phyloP scores from a whole-genome alignment of 2,329 filamentous ascomycete species.

The Thermomyces lanuginosus region DNA sequence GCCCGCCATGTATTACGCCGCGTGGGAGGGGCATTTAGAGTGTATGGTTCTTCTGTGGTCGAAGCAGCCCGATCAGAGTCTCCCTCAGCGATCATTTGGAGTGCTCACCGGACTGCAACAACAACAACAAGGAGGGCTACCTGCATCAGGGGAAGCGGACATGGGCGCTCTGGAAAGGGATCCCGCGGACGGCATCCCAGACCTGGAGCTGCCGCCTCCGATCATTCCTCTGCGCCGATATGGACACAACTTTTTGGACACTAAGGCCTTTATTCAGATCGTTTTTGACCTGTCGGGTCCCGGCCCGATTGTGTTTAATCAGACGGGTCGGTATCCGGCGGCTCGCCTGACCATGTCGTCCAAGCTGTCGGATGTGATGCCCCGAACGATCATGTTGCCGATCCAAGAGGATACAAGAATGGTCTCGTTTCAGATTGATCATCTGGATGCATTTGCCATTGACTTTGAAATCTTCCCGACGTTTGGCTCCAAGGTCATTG shows the following conservation, averaged over 20 bases:
- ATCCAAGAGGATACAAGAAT: conserved; percentile 91
- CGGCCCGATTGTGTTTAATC: conserved; percentile 83
- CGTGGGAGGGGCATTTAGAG: conserved; percentile 89
- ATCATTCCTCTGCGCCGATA: conserved; percentile 91
- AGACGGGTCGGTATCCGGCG: conserved; percentile 89
- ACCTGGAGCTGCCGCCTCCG: conserved; percentile 79
- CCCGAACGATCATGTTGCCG: conserved; percentile 85
- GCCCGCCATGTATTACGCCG: conserved; percentile 94
- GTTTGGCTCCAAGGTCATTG: conserved; percentile 93
- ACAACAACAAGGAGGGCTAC: conserved; percentile 14
- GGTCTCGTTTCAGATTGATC: conserved; percentile 92
- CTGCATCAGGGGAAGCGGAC: conserved; percentile 30
- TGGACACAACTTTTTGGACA: conserved; percentile 95
- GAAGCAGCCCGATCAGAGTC: conserved; percentile 12
- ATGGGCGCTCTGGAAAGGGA: too few relatives aligned
- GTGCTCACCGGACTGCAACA: conserved; percentile 18
- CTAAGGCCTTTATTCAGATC: conserved; percentile 89
- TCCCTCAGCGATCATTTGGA: conserved; percentile 17
- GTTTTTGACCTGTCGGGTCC: conserved; percentile 55
- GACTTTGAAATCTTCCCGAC: conserved; percentile 97
- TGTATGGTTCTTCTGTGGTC: conserved; percentile 71
- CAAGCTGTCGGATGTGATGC: conserved; percentile 88
- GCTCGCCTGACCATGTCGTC: conserved; percentile 91
- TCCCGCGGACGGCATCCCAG: conserved; percentile 65
- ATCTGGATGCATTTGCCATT: conserved; percentile 76